Base-by-base conservation (phyloP, 2,329 filamentous ascomycete genomes). In the Peltaster fructicola region DNA sequence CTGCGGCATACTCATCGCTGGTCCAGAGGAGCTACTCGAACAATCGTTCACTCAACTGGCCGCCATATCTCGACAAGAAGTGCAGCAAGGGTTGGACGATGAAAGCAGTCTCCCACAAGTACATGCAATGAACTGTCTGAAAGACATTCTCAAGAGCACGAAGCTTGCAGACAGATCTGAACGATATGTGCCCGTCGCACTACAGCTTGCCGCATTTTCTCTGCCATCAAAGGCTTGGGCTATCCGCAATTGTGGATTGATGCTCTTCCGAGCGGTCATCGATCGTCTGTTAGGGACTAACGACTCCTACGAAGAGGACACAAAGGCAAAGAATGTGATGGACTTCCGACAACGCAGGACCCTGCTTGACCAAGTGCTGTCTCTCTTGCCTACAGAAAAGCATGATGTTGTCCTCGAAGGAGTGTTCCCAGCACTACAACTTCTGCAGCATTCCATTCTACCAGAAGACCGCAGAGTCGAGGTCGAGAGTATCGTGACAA, bases 71-170 rank as follows among this genome's bases (percentile, higher is more conserved):
- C 50, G 39, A 4, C 32, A 38, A 20, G 24, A 31, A 0, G 37
- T 47, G 7, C 34, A 40, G 16, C 18, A 33, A 3, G 23, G 18
- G 6, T 31, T 27, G 7, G 57, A 13, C 49, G 53, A 57, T 31
- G 57, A 65, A 23, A 53, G 62, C 15, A 61, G 76, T 19, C 54
- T 95, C 4, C 76, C 82, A 1, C 85, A 98, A 50, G 88, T 98
- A 0, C 88, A 98, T 48, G 82, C 88, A 0, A 65, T 92, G 44
- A 98, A 98, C 46, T 92, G 79, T 32, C 57, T 98, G 29, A 88
- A 88, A 44, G 82, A 91, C 35, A 73, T 92, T 2, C 88, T 93
- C 50, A 85, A 79, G 29, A 82, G 74, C 37, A 80, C 81, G 0
- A 68, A 70, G 24, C 60, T 95, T 8, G 64, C 78, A 14, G 68